Conservation (phyloP, 176 grass and related monocot species). For the Musa schizocarpa region DNA sequence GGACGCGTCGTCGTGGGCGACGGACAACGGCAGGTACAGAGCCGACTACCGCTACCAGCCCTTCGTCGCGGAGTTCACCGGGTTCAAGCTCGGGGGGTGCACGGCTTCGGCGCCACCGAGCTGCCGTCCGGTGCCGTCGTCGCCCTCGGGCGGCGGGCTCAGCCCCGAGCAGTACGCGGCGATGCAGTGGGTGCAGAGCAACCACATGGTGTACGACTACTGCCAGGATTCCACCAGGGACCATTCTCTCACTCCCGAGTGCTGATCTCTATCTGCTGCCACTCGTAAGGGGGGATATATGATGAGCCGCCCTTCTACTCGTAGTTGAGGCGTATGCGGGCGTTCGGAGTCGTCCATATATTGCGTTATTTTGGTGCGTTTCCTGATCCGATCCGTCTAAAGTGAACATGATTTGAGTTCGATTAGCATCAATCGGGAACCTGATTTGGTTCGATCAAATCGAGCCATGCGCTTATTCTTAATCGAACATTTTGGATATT, state of each 20-base stretch:
- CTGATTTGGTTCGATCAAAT: too few species aligned
- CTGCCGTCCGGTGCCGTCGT: background rate
- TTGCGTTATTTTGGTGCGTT: too few species aligned
- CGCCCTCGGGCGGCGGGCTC: background rate
- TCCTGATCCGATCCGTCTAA: too few species aligned
- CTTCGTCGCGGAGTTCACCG: background rate
- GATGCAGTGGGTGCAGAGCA: background rate
- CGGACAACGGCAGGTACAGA: background rate
- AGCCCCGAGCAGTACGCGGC: background rate
- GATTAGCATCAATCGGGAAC: too few species aligned
- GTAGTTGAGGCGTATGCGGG: background rate
- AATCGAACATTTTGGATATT: too few species aligned
- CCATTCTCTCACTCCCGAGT: background rate
- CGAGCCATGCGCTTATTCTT: too few species aligned
- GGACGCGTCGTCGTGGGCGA: conserved; percentile 2
- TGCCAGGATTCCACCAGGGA: background rate
- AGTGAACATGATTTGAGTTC: too few species aligned
- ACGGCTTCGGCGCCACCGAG: background rate
- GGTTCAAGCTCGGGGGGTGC: conserved; percentile 1
- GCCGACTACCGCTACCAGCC: background rate
- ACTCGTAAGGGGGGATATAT: too few species aligned
- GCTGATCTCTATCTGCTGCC: background rate
- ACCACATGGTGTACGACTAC: conserved; percentile 1
- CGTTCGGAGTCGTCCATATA: too few species aligned
- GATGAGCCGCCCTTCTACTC: background rate